Percentiles rank a stretch among this genome's conserved stretches.
Conservation (phyloP, 805 yeast genomes). For the Wickerhamia fluorescens region DNA sequence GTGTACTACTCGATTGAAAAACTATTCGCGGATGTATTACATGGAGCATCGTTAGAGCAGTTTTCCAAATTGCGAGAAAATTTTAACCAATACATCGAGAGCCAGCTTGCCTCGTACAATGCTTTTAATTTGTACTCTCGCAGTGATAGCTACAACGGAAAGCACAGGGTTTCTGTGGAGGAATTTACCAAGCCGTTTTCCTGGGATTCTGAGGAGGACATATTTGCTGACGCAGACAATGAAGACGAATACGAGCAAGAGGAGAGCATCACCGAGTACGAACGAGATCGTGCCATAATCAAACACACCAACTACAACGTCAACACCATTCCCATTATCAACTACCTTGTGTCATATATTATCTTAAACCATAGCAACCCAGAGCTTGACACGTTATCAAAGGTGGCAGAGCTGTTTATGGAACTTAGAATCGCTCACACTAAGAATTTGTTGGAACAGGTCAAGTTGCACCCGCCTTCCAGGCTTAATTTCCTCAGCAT, state of each 20-base stretch:
- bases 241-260: conserved; percentile 11
- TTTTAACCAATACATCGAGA: conserved; percentile 19
- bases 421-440: conserved; percentile 18
- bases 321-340: conserved; percentile 20
- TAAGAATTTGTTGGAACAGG: conserved; percentile 5
- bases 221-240: conserved; percentile 7
- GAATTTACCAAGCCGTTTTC: conserved; percentile 4
- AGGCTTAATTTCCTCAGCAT: conserved; percentile 19
- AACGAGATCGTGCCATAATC: conserved; percentile 1
- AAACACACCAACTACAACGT: no score
- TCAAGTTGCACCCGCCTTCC: background rate
- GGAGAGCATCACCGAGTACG: conserved; percentile 3
- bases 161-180: conserved; percentile 9
- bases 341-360: conserved; percentile 25
- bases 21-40: conserved; percentile 14
- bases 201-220: conserved; percentile 1
- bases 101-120: conserved; percentile 17
- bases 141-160: conserved; percentile 11
- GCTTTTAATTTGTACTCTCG: conserved; percentile 9
- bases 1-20: conserved; percentile 25
- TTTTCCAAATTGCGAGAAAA: conserved; percentile 16
- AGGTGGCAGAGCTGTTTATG: conserved; percentile 16
- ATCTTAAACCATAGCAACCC: conserved; percentile 16
- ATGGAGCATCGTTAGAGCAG: conserved; percentile 6
- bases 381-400: conserved; percentile 11